Conservation (phyloP, 768 basidiomycete species). For the Collybiopsis luxurians region DNA sequence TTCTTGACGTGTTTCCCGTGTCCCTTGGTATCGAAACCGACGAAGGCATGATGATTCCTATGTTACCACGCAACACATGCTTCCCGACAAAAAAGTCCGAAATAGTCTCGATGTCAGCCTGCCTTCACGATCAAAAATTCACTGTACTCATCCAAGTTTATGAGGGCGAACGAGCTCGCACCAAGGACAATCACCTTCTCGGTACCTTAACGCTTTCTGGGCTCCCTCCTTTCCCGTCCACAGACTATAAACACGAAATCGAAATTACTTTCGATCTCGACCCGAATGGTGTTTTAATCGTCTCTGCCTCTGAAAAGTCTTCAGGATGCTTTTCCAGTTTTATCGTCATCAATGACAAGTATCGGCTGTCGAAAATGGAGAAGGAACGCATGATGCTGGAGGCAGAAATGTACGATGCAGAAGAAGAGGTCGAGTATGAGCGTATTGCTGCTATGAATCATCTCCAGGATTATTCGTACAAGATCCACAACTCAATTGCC, state of each 20-base stretch:
- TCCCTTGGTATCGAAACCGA: slow-evolving; percentile 93
- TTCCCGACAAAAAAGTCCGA: slow-evolving; percentile 99
- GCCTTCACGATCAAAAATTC: slow-evolving; percentile 97
- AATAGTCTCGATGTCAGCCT: no score
- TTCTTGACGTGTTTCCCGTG: slow-evolving; percentile 91
- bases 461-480: slow-evolving; percentile 67
- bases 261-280: slow-evolving; percentile 96
- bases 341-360: slow-evolving; percentile 77
- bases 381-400: slow-evolving; percentile 56
- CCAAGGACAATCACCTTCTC: slow-evolving; percentile 96
- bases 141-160: slow-evolving; percentile 99
- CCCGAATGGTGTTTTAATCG: slow-evolving; percentile 51
- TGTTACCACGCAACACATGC: slow-evolving; percentile 97
- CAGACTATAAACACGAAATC: slow-evolving; percentile 82
- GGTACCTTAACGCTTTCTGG: slow-evolving; percentile 99
- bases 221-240: slow-evolving; percentile 84
- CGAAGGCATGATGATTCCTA: slow-evolving; percentile 99
- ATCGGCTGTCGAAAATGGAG: slow-evolving; percentile 49
- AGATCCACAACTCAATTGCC: slow-evolving; percentile 72
- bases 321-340: slow-evolving; percentile 86
- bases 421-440: slow-evolving; percentile 59
- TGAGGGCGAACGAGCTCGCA: slow-evolving; percentile 99
- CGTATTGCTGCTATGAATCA: slow-evolving; percentile 67
- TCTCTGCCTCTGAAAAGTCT: slow-evolving; percentile 66
- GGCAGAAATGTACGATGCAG: slow-evolving; percentile 45